Base-by-base conservation (phyloP, 1,284 basidiomycete species). In the Leucoagaricus sp. region DNA sequence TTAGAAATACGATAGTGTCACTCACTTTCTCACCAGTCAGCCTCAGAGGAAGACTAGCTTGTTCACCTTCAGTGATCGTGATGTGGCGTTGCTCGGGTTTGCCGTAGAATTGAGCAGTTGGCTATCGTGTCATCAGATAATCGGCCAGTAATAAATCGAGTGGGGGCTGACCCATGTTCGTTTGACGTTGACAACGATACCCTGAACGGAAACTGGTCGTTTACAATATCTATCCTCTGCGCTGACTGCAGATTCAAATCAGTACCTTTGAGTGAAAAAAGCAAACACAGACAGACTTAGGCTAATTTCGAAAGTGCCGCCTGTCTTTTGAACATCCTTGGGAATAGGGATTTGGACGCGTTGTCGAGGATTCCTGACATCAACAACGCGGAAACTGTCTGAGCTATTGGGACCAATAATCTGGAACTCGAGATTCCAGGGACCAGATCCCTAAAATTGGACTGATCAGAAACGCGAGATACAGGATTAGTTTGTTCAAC, bases 151-250 rank as follows among this genome's bases (percentile, higher is more conserved):
- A 38, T 19, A 10, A 46, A 33, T 29, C 46, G n/a, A 51, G 29
- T 25, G 2, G 72, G 17, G 19, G 5, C 77, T 61, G 61, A 91
- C 91, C 78, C 91, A 88, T 13, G 89, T 80, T 55, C 93, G 79
- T 63, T 91, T 85, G n/a, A 98, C 93, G 63, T 94, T 93, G 53
- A 97, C 89, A n/a, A 86, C 82, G 49, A 97, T 75, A 13, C 93
- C 91, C 17, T 90, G 86, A 0, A 89, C 86, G 19, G 86, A 83
- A 23, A 98, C 74, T 17, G 86, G 71, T 40, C 92, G 83, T 65
- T 90, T 90, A 72, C 96, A 98, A 65, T 93, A 93, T 1, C 85
- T 85, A 72, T 98, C 96, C 67, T 93, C 91, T 38, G 98, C 85
- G 63, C 85, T 92, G 57, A 92, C 89, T 91, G 62, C 38, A 49